These are phyloP conservation scores for Yarrowia deformans DNA, from an alignment of 805 yeast species.

Conservation along the genomic window DNA sequence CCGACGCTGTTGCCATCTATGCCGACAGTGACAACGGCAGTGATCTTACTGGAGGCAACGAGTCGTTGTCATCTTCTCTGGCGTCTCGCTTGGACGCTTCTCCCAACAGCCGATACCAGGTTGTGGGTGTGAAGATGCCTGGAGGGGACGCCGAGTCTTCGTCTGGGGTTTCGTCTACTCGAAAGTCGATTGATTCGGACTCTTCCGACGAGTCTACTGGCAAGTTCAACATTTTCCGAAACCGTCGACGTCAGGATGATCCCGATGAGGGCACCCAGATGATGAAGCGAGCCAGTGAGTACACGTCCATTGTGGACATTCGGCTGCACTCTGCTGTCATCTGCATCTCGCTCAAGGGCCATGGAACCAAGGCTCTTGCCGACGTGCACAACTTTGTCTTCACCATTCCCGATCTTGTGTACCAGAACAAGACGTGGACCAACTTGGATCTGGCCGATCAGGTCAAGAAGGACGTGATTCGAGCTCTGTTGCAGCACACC, in stretches of 20 bases:
- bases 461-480: conserved; percentile 61
- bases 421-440: conserved; percentile 73
- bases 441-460: conserved; percentile 68
- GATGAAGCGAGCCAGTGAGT: conserved; percentile 77
- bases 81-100: conserved; percentile 15
- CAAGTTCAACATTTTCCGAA: conserved; percentile 31
- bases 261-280: conserved; percentile 62
- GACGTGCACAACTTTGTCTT: conserved; percentile 79
- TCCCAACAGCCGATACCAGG: conserved; percentile 30
- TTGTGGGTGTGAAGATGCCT: conserved; percentile 26
- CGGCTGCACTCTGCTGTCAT: conserved; percentile 60
- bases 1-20: conserved; percentile 41
- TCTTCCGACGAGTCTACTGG: conserved; percentile 26
- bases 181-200: conserved; percentile 10
- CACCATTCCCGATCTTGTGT: conserved; percentile 65
- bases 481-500: conserved; percentile 56
- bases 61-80: conserved; percentile 38
- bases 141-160: neutral
- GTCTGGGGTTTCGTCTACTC: neutral
- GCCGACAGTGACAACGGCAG: conserved; percentile 40
- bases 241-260: conserved; percentile 30
- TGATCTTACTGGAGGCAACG: conserved; percentile 19
- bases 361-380: conserved; percentile 69
- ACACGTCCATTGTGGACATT: conserved; percentile 70
- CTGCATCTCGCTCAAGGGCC: conserved; percentile 77